Conservation (phyloP, 116 monocot species). For the Thalassia testudinum region DNA sequence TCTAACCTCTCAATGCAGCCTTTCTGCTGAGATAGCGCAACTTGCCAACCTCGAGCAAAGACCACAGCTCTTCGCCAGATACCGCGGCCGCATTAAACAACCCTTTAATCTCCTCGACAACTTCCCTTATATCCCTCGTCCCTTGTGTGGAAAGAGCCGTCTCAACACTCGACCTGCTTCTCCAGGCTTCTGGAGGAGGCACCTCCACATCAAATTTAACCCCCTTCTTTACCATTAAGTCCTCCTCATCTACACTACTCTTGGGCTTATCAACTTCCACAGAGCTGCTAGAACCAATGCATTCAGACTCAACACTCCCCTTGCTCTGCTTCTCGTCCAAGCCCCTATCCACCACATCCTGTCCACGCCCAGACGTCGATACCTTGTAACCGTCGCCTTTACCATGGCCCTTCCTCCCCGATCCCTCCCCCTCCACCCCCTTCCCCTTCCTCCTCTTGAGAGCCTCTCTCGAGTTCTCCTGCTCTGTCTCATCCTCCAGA, state of each 20-base stretch:
- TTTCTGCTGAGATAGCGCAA: slow-evolving; percentile 22
- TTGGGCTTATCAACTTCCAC: slow-evolving; percentile 7
- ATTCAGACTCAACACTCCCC: slow-evolving; percentile 1
- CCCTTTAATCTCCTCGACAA: slow-evolving; percentile 38
- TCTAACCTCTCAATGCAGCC: slow-evolving; percentile 43
- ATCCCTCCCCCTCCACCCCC: slow-evolving; percentile 2
- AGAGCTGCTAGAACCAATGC: slow-evolving; percentile 10
- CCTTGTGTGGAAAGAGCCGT: slow-evolving; percentile 15
- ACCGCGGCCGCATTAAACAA: slow-evolving; percentile 27
- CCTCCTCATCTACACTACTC: slow-evolving; percentile 4
- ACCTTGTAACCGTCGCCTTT: slow-evolving; percentile 13
- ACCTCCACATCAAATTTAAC: slow-evolving; percentile 27
- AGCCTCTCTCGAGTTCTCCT: slow-evolving; percentile 12
- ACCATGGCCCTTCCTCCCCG: slow-evolving; percentile 10
- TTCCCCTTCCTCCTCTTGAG: slow-evolving; percentile 14
- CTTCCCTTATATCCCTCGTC: slow-evolving; percentile 34
- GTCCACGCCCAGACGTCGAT: not conserved
- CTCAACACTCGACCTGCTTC: slow-evolving; percentile 13
- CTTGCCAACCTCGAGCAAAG: slow-evolving; percentile 58
- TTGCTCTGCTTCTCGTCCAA: slow-evolving; percentile 1
- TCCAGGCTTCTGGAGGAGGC: slow-evolving; percentile 11
- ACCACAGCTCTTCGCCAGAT: slow-evolving; percentile 37
- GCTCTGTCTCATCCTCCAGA: slow-evolving; percentile 66
- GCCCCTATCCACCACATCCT: no score
- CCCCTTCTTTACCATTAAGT: slow-evolving; percentile 20